phyloP scores from a whole-genome alignment of 1,284 basidiomycete genomes.

The Melampsora americana region DNA sequence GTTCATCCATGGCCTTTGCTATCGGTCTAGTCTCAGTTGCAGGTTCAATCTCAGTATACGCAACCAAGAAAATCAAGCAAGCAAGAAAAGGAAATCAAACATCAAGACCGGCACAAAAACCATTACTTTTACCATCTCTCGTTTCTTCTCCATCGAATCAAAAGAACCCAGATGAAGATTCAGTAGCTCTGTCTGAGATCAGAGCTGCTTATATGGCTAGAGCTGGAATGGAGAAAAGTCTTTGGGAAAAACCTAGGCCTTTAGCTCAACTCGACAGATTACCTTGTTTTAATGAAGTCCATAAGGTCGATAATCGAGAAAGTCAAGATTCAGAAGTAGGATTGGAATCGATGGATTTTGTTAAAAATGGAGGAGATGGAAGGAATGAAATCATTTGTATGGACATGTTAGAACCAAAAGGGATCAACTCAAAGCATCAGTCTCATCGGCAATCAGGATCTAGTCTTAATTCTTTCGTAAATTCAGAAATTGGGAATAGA shows the following conservation, averaged over 20 bases:
- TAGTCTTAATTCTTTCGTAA: neutral
- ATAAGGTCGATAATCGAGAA: neutral
- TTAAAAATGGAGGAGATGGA: neutral
- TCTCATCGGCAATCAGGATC: slow-evolving; percentile 2
- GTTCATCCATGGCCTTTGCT: neutral
- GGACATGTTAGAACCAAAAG: neutral
- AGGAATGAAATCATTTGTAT: neutral
- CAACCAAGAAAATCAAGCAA: neutral
- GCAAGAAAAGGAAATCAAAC: slow-evolving; percentile 5
- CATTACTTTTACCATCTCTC: neutral
- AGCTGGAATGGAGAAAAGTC: no score
- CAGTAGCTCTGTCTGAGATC: slow-evolving; percentile 1
- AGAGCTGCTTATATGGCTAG: neutral
- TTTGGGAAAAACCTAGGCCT: no score
- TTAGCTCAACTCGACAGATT: neutral
- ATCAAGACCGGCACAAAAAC: neutral
- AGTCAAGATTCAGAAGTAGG: neutral
- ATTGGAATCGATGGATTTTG: neutral
- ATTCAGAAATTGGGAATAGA: slow-evolving; percentile 1
- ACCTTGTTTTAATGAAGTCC: neutral
- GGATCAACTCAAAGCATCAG: neutral
- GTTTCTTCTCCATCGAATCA: neutral
- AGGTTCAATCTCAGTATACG: neutral
- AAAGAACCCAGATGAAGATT: neutral
- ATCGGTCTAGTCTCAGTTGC: slow-evolving; percentile 7